A percentile compares a stretch with the other conserved stretches of the same genome.
Conservation (phyloP, 768 basidiomycete genomes). For the Austroboletus festivus region DNA sequence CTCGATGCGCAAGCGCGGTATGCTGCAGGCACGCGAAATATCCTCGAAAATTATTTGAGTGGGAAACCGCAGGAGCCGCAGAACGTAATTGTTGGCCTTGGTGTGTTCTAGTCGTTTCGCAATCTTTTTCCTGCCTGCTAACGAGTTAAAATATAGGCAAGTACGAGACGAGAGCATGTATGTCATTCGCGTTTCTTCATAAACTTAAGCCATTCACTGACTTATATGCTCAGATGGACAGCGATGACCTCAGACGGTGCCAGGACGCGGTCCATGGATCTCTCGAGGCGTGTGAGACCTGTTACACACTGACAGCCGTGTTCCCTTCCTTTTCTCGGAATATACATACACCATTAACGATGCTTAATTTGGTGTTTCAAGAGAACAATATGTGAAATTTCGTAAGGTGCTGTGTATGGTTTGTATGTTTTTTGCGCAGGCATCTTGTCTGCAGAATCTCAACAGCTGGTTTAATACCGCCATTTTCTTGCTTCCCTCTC, state of each 20-base stretch:
- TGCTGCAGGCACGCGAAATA: slow-evolving; percentile 65
- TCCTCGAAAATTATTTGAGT: slow-evolving; percentile 69
- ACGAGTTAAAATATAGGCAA: slow-evolving; percentile 32
- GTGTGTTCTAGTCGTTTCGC: neutral
- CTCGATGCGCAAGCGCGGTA: slow-evolving; percentile 89
- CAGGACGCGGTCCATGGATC: too few species aligned
- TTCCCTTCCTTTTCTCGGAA: too few species aligned
- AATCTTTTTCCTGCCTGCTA: neutral
- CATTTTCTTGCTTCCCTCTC: too few species aligned
- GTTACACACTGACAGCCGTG: too few species aligned
- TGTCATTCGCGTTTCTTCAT: neutral
- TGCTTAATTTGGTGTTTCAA: too few species aligned
- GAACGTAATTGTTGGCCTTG: slow-evolving; percentile 77
- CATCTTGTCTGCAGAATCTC: too few species aligned
- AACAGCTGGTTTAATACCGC: too few species aligned
- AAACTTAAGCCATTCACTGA: neutral
- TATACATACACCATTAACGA: too few species aligned
- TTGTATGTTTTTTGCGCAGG: too few species aligned
- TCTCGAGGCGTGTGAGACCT: too few species aligned
- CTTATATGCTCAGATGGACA: slow-evolving; percentile 4
- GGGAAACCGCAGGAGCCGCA: slow-evolving; percentile 65
- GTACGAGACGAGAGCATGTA: slow-evolving; percentile 46
- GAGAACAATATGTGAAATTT: too few species aligned
- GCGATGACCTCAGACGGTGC: neutral
- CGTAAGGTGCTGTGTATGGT: too few species aligned